Evolutionary conservation across 2,329 filamentous ascomycete genomes (phyloP).

Genomic region (Sordariomycetes sp.): DNA sequence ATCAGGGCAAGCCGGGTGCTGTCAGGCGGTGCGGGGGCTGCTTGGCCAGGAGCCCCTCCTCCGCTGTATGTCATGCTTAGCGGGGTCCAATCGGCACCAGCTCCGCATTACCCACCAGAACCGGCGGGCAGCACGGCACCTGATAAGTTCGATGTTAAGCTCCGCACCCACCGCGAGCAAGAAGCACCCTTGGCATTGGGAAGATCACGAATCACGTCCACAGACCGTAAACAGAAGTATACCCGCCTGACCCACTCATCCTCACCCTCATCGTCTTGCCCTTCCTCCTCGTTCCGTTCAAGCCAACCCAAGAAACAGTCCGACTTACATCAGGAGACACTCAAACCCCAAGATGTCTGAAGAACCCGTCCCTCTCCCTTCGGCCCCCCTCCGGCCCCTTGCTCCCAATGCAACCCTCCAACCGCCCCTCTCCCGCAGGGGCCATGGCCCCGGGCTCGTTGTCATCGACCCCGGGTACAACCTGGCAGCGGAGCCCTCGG

Average conservation of each 20-base stretch:
- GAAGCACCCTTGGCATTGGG: too few species aligned
- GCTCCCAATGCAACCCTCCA: constrained; percentile 9
- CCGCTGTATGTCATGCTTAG: too few species aligned
- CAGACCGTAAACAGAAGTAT: too few species aligned
- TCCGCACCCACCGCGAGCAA: too few species aligned
- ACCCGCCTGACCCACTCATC: neutral
- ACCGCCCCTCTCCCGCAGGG: constrained; percentile 17
- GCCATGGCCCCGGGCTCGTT: constrained; percentile 20
- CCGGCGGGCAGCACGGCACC: too few species aligned
- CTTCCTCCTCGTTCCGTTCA: neutral
- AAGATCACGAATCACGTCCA: too few species aligned
- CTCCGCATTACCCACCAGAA: too few species aligned
- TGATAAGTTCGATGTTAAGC: too few species aligned
- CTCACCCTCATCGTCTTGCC: neutral
- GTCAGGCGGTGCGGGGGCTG: neutral
- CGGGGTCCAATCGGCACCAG: too few species aligned
- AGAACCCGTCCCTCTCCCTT: neutral
- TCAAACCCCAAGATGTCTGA: neutral
- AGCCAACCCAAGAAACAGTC: neutral
- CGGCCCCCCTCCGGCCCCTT: neutral
- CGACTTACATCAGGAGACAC: neutral
- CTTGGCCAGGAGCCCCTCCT: too few species aligned
- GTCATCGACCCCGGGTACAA: constrained; percentile 12
- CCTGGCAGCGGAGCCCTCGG: neutral
- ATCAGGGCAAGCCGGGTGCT: neutral